Conservation (phyloP, 306 rosid genomes). For the Castanospermum australe region DNA sequence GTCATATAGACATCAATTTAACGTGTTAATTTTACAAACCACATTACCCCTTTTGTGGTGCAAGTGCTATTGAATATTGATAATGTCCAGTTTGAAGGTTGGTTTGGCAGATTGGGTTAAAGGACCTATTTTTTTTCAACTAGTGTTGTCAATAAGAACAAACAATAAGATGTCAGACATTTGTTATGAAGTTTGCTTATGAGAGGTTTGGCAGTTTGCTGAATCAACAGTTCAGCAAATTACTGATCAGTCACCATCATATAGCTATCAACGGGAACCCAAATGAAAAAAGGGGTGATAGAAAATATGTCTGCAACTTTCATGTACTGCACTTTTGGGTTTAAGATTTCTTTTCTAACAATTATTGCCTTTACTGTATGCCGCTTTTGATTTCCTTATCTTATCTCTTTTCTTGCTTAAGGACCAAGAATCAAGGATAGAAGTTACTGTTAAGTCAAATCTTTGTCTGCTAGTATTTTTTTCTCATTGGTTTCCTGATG, state of each 20-base stretch:
- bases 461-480: constrained; percentile 5
- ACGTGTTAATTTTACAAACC: constrained; percentile 21
- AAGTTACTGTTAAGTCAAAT: constrained; percentile 7
- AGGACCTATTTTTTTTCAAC: neutral
- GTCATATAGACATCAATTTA: neutral
- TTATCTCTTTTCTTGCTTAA: neutral
- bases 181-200: constrained; percentile 8
- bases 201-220: neutral
- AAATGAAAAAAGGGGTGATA: neutral
- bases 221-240: neutral
- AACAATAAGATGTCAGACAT: neutral
- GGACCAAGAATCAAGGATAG: neutral
- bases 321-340: neutral
- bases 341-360: neutral
- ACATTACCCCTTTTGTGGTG: constrained; percentile 10
- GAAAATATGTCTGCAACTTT: constrained; percentile 4
- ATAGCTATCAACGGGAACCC: neutral
- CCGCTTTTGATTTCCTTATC: constrained; percentile 17
- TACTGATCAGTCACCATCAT: constrained; percentile 5
- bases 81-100: constrained; percentile 6
- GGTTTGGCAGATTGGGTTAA: neutral
- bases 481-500: constrained; percentile 24
- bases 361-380: neutral
- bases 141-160: neutral
- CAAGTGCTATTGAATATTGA: constrained; percentile 4